Base-by-base conservation (phyloP, 192 early-diverging fungal species). In the Mortierella hygrophila region DNA sequence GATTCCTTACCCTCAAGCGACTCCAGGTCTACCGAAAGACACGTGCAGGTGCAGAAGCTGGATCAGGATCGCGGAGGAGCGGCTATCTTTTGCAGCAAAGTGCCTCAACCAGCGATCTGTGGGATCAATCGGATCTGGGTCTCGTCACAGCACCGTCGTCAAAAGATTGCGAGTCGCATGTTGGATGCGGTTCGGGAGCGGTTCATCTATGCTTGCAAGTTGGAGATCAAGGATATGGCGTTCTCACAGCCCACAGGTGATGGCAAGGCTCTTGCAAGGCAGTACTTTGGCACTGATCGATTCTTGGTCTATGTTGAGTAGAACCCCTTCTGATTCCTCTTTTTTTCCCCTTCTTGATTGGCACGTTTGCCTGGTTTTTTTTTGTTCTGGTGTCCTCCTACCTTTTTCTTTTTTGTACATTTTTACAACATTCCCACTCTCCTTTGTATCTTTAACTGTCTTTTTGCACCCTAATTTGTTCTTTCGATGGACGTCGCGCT, bases 41-140 rank as follows among this genome's bases (percentile, higher is more conserved):
- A 57, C 23, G 23, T 10, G 55, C 21, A 57, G 55, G n/a, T 38
- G 71, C 71, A 74, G 32, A 35, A 55, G 18, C 21, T 26, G 68
- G 23, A 69, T 37, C 70, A 38, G 38, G 70, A 73, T 21, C 70
- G 68, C 52, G 76, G 68, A 41, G 81, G 82, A 23, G 88, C 88
- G 15, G 85, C 82, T 1, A 81, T 88, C 8, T 88, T 88, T 68
- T 90, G 83, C 49, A 88, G 86, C 68, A 91, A 75, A 0, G 83
- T 79, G 1, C 74, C 82, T 21, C 35, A 86, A 49, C 85, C 73
- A 5, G 85, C 88, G 15, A 80, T 88, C 54, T 91, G 90, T 79
- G 90, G 90, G 46, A 89, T 91, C 72, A 89, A 79, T 49, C 88
- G 90, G 8, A 88, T 91, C 38, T 91, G 90, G 90, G 90, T 91